Evolutionary conservation across 768 basidiomycete species (phyloP).

Genomic region (Harrya chromipes): DNA sequence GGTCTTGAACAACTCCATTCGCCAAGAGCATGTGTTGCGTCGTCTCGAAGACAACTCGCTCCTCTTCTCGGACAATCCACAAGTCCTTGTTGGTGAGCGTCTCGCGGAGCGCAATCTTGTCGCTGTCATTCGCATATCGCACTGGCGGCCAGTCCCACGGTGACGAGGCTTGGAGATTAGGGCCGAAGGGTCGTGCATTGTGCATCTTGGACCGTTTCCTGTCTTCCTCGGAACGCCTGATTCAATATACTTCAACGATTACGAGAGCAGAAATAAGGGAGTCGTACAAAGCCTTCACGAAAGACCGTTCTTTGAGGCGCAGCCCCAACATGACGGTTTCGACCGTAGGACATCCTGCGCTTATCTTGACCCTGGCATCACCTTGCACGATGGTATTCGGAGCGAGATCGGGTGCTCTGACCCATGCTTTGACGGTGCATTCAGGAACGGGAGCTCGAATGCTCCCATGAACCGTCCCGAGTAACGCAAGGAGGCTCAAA

Average conservation of each 20-base stretch:
- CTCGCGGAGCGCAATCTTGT: not conserved
- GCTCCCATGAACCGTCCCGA: not conserved
- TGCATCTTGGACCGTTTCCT: not conserved
- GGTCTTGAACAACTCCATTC: not conserved
- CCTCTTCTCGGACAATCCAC: slow-evolving; percentile 13
- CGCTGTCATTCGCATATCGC: not conserved
- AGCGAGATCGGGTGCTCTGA: slow-evolving; percentile 19
- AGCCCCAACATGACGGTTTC: slow-evolving; percentile 8
- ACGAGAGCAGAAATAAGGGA: not conserved
- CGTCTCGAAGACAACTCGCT: slow-evolving; percentile 12
- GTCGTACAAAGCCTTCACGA: slow-evolving; percentile 8
- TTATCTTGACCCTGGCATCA: slow-evolving; percentile 15
- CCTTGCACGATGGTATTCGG: slow-evolving; percentile 11
- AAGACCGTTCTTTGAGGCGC: slow-evolving; percentile 20
- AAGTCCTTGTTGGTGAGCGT: slow-evolving; percentile 1
- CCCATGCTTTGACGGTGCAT: slow-evolving; percentile 13
- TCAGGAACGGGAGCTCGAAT: not conserved
- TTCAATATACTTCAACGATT: not conserved
- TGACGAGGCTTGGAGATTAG: too few relatives aligned
- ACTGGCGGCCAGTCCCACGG: not conserved
- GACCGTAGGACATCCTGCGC: slow-evolving; percentile 10
- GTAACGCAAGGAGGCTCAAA: slow-evolving; percentile 1
- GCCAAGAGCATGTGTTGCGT: not conserved
- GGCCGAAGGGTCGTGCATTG: too few relatives aligned
- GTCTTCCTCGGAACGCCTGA: slow-evolving; percentile 7